These are phyloP conservation scores for Aspergillus baeticus DNA, from an alignment of 495 filamentous ascomycete species.

Conservation along the genomic window DNA sequence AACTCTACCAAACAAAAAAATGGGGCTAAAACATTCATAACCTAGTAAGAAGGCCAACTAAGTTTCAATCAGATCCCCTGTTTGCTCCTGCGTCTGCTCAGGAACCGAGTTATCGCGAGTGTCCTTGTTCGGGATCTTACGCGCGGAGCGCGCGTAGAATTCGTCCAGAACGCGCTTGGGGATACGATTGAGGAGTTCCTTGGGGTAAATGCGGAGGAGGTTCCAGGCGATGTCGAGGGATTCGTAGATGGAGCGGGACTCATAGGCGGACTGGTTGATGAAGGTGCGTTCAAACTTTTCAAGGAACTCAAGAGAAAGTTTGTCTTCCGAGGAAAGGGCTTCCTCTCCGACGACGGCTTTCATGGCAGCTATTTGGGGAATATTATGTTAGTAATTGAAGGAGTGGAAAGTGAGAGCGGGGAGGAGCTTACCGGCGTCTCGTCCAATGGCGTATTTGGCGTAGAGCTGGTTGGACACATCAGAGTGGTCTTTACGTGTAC, in stretches of 20 bases:
- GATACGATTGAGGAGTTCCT: constrained; percentile 96
- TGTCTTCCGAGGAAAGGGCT: constrained; percentile 91
- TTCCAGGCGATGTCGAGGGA: constrained; percentile 95
- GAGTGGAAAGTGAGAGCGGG: not conserved
- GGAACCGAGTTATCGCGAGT: constrained; percentile 68
- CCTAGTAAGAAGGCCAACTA: constrained; percentile 7
- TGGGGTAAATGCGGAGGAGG: constrained; percentile 91
- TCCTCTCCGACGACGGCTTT: constrained; percentile 99
- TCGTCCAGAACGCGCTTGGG: constrained; percentile 90
- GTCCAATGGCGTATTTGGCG: constrained; percentile 98
- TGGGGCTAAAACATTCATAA: not conserved
- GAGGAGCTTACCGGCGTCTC: constrained; percentile 66
- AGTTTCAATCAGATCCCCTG: constrained; percentile 63
- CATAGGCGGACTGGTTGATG: constrained; percentile 90
- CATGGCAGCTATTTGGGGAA: constrained; percentile 69
- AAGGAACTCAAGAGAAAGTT: constrained; percentile 95
- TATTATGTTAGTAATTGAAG: not conserved
- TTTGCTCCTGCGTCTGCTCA: constrained; percentile 43
- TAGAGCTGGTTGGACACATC: constrained; percentile 99
- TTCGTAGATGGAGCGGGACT: constrained; percentile 84
- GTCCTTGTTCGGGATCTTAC: constrained; percentile 59
- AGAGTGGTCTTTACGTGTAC: constrained; percentile 92
- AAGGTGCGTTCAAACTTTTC: constrained; percentile 96
- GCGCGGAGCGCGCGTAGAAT: constrained; percentile 76
- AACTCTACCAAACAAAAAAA: no score